Evolutionary conservation across 768 basidiomycete genomes (phyloP).

Genomic region (Panus rudis): DNA sequence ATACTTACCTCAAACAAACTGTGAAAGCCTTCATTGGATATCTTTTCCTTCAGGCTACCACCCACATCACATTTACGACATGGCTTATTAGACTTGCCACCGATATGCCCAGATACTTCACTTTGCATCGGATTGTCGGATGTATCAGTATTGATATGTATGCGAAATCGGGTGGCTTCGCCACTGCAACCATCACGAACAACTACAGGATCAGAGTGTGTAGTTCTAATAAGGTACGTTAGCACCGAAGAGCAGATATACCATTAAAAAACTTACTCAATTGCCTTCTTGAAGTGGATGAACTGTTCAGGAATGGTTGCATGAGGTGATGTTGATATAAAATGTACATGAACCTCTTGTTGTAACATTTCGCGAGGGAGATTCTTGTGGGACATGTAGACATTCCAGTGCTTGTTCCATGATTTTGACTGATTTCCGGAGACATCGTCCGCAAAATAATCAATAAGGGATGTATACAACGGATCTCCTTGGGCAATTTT

Average conservation of each 20-base stretch:
- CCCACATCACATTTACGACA: slow-evolving; percentile 35
- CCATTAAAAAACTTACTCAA: no score
- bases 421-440: slow-evolving; percentile 2
- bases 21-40: slow-evolving; percentile 28
- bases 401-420: slow-evolving; percentile 10
- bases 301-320: slow-evolving; percentile 8
- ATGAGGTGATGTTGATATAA: slow-evolving; percentile 12
- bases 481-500: slow-evolving; percentile 6
- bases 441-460: slow-evolving; percentile 1
- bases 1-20: slow-evolving; percentile 10
- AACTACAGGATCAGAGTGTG: slow-evolving; percentile 25
- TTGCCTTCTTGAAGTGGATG: slow-evolving; percentile 4
- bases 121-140: slow-evolving; percentile 15
- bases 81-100: slow-evolving; percentile 19
- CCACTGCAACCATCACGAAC: slow-evolving; percentile 24
- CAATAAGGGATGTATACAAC: slow-evolving; percentile 8
- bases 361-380: slow-evolving; percentile 9
- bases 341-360: slow-evolving; percentile 11
- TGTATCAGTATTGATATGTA: slow-evolving; percentile 18
- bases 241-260: no score
- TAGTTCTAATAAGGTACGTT: no score
- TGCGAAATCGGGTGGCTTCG: slow-evolving; percentile 12
- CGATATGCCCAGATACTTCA: slow-evolving; percentile 24
- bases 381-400: slow-evolving; percentile 6
- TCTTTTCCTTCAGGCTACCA: slow-evolving; percentile 27